phyloP scores from a whole-genome alignment of 2,329 filamentous ascomycete species.

The Phaeosphaeriaceae sp. region DNA sequence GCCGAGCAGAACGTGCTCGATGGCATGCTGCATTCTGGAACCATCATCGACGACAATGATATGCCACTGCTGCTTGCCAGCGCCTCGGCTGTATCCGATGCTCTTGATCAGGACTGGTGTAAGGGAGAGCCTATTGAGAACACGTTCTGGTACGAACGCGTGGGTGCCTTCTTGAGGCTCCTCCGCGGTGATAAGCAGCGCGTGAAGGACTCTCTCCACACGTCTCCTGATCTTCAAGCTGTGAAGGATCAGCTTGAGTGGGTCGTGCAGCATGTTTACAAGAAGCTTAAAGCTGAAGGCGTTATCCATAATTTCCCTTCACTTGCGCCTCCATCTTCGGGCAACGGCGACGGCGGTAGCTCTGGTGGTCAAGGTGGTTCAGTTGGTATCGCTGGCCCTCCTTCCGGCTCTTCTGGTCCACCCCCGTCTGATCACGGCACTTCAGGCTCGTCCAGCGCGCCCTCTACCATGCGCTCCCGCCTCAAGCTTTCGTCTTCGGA shows the following conservation, averaged over 20 bases:
- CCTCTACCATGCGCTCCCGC: too few species aligned
- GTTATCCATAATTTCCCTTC: neutral
- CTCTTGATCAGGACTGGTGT: neutral
- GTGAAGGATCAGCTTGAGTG: too few species aligned
- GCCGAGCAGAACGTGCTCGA: neutral
- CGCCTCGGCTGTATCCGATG: neutral
- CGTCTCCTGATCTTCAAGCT: neutral
- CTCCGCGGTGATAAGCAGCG: neutral
- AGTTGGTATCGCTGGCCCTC: too few species aligned
- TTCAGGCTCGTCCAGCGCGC: neutral
- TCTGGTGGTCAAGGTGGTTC: neutral
- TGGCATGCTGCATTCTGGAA: neutral
- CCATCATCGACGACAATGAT: neutral
- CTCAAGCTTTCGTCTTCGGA: too few species aligned
- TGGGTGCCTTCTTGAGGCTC: neutral
- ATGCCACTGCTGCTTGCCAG: neutral
- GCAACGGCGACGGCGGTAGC: neutral
- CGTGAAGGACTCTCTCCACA: neutral
- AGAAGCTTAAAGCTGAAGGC: too few species aligned
- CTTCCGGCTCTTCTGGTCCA: neutral
- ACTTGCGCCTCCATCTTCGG: neutral
- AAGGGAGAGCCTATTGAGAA: neutral
- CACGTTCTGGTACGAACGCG: neutral
- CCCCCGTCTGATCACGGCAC: too few species aligned
- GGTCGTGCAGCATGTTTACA: too few species aligned